Evolutionary conservation across 2,329 filamentous ascomycete species (phyloP).

Genomic region (Fonsecaea pedrosoi): DNA sequence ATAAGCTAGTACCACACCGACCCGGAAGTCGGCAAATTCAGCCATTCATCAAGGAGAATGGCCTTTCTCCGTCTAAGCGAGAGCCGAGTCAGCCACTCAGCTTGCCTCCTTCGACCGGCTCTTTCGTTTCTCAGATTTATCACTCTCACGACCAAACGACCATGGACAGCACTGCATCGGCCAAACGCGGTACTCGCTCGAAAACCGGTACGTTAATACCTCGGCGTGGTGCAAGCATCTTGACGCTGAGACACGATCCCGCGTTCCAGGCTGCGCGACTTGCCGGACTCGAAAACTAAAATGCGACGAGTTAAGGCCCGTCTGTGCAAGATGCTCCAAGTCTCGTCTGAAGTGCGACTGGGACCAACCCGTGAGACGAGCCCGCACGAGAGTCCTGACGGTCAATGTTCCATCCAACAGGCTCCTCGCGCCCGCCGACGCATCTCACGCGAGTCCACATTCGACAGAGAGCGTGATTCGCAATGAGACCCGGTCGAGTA

Average conservation of each 20-base stretch:
- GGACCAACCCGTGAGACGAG: conserved; percentile 38
- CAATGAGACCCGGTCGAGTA: not conserved
- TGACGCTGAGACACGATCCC: conserved; percentile 7
- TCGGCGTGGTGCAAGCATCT: not conserved
- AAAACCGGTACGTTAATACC: conserved; percentile 45
- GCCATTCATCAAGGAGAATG: conserved; percentile 4
- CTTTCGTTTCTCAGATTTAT: not conserved
- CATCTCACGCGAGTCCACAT: conserved; percentile 2
- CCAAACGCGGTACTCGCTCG: conserved; percentile 43
- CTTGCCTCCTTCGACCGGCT: conserved; percentile 8
- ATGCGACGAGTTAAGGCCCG: conserved; percentile 37
- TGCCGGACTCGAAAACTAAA: conserved; percentile 39
- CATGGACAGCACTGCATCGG: conserved; percentile 5
- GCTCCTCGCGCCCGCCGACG: conserved; percentile 6
- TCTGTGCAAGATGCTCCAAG: conserved; percentile 45
- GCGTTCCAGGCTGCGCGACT: conserved; percentile 47
- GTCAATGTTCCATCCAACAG: conserved; percentile 21
- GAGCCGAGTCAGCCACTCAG: conserved; percentile 25
- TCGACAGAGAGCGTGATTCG: conserved; percentile 11
- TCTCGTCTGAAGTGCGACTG: conserved; percentile 46
- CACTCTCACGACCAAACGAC: conserved; percentile 2
- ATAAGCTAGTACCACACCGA: not conserved
- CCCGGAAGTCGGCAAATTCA: conserved; percentile 17
- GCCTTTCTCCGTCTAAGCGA: conserved; percentile 11
- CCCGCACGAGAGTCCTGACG: conserved; percentile 36